Base-by-base conservation (phyloP, 2,329 filamentous ascomycete genomes). In the Claviceps cyperi region DNA sequence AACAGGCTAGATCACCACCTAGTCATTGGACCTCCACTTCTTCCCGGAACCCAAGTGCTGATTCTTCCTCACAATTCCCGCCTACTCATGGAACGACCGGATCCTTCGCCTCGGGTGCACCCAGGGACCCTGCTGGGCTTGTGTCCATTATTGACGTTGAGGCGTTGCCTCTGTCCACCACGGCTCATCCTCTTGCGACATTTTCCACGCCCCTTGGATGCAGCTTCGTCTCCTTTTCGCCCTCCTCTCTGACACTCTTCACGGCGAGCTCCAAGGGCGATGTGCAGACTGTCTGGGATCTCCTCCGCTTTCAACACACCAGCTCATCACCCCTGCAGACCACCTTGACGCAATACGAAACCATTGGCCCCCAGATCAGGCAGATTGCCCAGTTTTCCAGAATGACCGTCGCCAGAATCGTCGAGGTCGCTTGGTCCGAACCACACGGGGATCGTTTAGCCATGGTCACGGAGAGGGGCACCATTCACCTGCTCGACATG, bases 381-480 rank as follows among this genome's bases (percentile, higher is more conserved):
- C 87, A 95, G 63, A 75, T 96, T 53, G 87, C 89, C 7, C 81
- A 90, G 53, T 96, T 94, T 61, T 86, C 87, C 19, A 82, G 92
- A 40, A 84, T 96, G 78, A 97, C 91, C 2, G 84, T 91, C 46
- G 88, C 92, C 3, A 85, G 86, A 49, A 87, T 97, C 50, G 78
- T 96, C 21, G 91, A 96, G 60, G 86, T 95, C 41, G 80, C 82
- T 3, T 98, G 92, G 92, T 84, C 84, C 1, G 77, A 79, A 50
- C 86, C 86, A 3, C 82, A 83, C 50, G 87, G 86, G 21, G 86
- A 94, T 61, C 83, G 86, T 52, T 70, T 94, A 39, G 91, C 90
- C 1, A 82, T 98, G 68, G 81, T 96, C 24, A 97, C 92, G 0
- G 88, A 94, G 60, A 86, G 90, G 57, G 89, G 91, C n/a, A 98